Evolutionary conservation across 2,329 filamentous ascomycete species (phyloP), one percentile per base, ranked within the genome.

Genomic region (Herpomyces periplanetae): DNA sequence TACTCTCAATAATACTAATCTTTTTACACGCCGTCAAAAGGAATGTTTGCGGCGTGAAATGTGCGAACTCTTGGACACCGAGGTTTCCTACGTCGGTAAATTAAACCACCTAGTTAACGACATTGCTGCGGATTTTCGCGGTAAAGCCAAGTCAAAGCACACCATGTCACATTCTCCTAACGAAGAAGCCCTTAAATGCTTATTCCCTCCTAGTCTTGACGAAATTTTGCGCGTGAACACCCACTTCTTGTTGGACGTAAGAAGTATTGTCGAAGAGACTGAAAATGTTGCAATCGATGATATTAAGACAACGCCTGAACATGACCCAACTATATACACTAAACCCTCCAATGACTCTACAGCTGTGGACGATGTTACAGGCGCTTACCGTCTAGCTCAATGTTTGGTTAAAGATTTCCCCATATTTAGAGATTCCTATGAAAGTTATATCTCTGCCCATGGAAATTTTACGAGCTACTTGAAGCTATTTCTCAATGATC

Each of bases 371-470:
- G 69, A 87, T 33, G 55, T 63, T 8, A 69, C 62, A 27, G 75
- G 75, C 19, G 56, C 66, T 8, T 41, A 64, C 15, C 51, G 57
- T 15, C 61, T 88, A 34, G 68, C 69, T 16, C 68, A 61, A 29
- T 46, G 69, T 18, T 58, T 88, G 24, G 42, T 80, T 3, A 65
- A 84, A 27, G 87, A 71, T 68, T 80, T 96, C 27, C 80, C 80
- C 4, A 60, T 61, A 27, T 91, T 96, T 33, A 64, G 66, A 11
- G 57, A 71, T 23, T 71, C 66, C 31, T 96, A 96, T 35, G 61
- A 69, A 27, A 62, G 84, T 27, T 96, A 91, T 36, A 80, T 96
- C 37, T 60, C 60, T 28, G 62, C 69, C 5, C 85, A 85, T 35
- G 65, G 71, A 26, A 55, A 69, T 23, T 84, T 88, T 28, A 64